Evolutionary conservation across 805 yeast species (phyloP).

Genomic region (Kodamaea kakaduensis): DNA sequence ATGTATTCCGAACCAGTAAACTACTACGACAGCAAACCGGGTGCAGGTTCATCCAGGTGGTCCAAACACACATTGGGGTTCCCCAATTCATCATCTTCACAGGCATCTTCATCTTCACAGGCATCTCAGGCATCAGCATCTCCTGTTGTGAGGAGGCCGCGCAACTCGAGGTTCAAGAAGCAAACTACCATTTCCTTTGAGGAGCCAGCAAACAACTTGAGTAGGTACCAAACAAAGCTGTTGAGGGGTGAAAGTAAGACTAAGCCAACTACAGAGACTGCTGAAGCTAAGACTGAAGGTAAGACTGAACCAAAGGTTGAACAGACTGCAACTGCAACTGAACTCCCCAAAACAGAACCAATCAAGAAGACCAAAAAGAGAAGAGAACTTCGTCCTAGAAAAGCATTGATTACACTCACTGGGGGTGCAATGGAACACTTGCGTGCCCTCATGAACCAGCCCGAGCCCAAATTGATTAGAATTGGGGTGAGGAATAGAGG

Average conservation of each 20-base stretch:
- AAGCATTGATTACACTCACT: slow-evolving; percentile 81
- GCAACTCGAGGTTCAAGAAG: slow-evolving; percentile 26
- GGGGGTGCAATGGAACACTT: slow-evolving; percentile 75
- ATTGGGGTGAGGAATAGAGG: slow-evolving; percentile 96
- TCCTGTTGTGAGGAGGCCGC: slow-evolving; percentile 25
- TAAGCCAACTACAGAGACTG: slow-evolving; percentile 9
- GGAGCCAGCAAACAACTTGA: slow-evolving; percentile 2
- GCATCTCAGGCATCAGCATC: slow-evolving; percentile 3
- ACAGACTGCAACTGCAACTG: slow-evolving; percentile 3
- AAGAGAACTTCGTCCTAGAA: slow-evolving; percentile 77
- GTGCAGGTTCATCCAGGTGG: slow-evolving; percentile 23
- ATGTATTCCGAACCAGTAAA: slow-evolving; percentile 5
- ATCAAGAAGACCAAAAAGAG: slow-evolving; percentile 27
- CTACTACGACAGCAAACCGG: slow-evolving; percentile 11
- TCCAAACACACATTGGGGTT: slow-evolving; percentile 25
- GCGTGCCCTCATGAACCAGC: slow-evolving; percentile 62
- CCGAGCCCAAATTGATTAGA: slow-evolving; percentile 84
- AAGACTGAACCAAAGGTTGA: slow-evolving; percentile 4
- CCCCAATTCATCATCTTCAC: slow-evolving; percentile 10
- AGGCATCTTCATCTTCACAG: too few species aligned
- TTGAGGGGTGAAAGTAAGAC: neutral
- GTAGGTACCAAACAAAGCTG: neutral
- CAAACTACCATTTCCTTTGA: slow-evolving; percentile 9
- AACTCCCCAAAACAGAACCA: slow-evolving; percentile 10
- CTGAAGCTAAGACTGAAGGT: slow-evolving; percentile 2